A percentile compares a stretch with the other conserved stretches of the same genome.
These are phyloP conservation scores for Stephanodiscus triporus DNA, from an alignment of 108 stramenopile genomes.

Conservation along the genomic window DNA sequence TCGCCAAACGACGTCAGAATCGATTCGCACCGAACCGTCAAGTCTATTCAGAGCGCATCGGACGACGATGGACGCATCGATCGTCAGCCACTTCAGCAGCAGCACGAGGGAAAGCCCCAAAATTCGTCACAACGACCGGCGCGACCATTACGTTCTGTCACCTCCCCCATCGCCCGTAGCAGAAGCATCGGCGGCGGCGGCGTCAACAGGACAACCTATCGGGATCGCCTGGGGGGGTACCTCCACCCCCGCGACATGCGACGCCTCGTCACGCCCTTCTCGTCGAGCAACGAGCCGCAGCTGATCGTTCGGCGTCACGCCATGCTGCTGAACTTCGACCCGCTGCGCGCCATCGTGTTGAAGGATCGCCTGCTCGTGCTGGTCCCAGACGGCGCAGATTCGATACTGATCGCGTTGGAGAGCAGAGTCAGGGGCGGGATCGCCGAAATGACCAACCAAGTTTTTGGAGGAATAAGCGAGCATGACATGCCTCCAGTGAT, in stretches of 20 bases:
- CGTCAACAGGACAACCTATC: constrained; percentile 36
- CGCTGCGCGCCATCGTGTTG: constrained; percentile 81
- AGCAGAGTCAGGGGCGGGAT: constrained; percentile 65
- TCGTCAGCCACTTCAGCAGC: background rate
- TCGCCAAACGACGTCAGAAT: background rate
- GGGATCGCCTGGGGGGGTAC: constrained; percentile 80
- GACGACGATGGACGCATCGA: background rate
- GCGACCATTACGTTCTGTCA: background rate
- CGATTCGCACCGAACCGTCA: background rate
- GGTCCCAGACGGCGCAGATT: constrained; percentile 89
- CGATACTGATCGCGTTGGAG: constrained; percentile 71
- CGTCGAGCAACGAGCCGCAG: constrained; percentile 83
- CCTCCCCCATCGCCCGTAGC: background rate
- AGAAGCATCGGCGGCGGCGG: too few relatives aligned
- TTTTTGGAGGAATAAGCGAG: constrained; percentile 46
- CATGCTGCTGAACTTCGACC: constrained; percentile 88
- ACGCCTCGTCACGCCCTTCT: constrained; percentile 89
- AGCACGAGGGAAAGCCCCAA: background rate
- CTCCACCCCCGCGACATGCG: constrained; percentile 94
- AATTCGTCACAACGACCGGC: background rate
- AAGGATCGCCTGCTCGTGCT: constrained; percentile 78
- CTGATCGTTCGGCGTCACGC: constrained; percentile 87
- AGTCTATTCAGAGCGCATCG: background rate
- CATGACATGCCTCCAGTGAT: constrained; percentile 1
- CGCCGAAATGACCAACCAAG: constrained; percentile 53